Percentiles rank a stretch among this genome's conserved stretches.
phyloP scores from a whole-genome alignment of 106 monocot genomes.

The Allium sativum region DNA sequence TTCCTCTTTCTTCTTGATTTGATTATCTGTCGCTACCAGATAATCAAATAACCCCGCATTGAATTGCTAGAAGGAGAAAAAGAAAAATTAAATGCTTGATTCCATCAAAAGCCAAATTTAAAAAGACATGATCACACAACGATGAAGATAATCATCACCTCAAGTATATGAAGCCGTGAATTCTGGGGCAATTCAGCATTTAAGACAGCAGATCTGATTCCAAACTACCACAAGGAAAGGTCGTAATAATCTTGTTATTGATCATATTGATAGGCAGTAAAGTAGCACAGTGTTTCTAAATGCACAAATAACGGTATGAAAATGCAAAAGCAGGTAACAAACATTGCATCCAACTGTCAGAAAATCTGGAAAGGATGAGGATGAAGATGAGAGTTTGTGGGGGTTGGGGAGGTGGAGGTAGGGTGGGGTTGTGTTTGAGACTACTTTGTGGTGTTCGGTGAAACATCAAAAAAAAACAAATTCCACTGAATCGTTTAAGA shows the following conservation, averaged over 20 bases:
- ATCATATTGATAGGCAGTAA: not conserved
- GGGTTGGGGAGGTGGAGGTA: too few species aligned
- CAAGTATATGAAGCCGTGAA: constrained; percentile 81
- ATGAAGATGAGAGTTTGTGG: too few species aligned
- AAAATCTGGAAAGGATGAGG: too few species aligned
- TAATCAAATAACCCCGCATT: constrained; percentile 90
- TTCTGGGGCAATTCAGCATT: constrained; percentile 97
- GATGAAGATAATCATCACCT: constrained; percentile 30
- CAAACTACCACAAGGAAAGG: constrained; percentile 47
- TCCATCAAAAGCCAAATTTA: not conserved
- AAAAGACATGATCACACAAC: not conserved
- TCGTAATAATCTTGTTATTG: not conserved
- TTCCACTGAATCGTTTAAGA: too few species aligned
- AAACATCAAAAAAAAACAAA: too few species aligned
- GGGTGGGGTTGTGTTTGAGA: too few species aligned
- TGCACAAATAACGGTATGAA: not conserved
- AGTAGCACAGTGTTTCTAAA: not conserved
- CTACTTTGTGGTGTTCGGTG: too few species aligned
- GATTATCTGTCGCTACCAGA: constrained; percentile 77
- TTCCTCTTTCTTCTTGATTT: constrained; percentile 40
- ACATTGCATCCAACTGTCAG: too few species aligned
- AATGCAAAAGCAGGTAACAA: too few species aligned
- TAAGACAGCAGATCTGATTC: constrained; percentile 72
- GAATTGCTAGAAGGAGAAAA: constrained; percentile 49
- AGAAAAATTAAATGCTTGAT: constrained; percentile 1